Evolutionary conservation across 805 yeast genomes (phyloP), one percentile per base, ranked within the genome.

Genomic region (Metschnikowia cerradonensis): DNA sequence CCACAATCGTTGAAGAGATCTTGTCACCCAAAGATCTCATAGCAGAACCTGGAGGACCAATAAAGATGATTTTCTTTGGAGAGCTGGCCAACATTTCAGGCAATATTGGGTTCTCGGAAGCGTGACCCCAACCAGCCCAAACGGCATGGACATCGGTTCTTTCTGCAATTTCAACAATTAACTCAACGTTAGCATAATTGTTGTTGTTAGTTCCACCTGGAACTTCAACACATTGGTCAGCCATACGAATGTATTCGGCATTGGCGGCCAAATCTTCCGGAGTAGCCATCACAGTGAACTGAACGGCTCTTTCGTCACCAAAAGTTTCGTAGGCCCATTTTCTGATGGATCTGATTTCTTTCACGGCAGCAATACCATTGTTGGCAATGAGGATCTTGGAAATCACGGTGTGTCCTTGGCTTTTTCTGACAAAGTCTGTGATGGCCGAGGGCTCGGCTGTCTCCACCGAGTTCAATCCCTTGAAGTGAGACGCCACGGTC

Each of bases 101-200:
- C 58, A 94, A 81, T 43, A 76, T 69, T 26, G 99, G 99, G 73
- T 95, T 92, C 76, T 94, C 99, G n/a, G 97, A 89, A 30, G 99
- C 99, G 68, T 95, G 99, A 63, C 99, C 99, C 99, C 99, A 94
- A 63, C 99, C 99, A 34, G 99, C 99, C 99, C 99, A 94, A 52
- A 94, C 99, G 23, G 99, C 99, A 68, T 94, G 96, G 50, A 88
- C 97, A 58, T 89, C 82, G 41, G 96, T 86, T 75, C 97, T 86
- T 75, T 94, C 99, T 35, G 99, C 99, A 45, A 94, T 77, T 63
- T 94, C 99, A 44, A 94, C 97, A 68, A 94, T 94, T 55, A 94
- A 78, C 60, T 94, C 99, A 55, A 94, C 99, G 66, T 94, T 94
- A 61, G 99, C 99, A 67, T 91, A 91, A 72, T 94, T 94, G 72